A percentile compares a stretch with the other conserved stretches of the same genome.
Conservation (phyloP, 352 stramenopile species). For the Phytophthora hybrid region DNA sequence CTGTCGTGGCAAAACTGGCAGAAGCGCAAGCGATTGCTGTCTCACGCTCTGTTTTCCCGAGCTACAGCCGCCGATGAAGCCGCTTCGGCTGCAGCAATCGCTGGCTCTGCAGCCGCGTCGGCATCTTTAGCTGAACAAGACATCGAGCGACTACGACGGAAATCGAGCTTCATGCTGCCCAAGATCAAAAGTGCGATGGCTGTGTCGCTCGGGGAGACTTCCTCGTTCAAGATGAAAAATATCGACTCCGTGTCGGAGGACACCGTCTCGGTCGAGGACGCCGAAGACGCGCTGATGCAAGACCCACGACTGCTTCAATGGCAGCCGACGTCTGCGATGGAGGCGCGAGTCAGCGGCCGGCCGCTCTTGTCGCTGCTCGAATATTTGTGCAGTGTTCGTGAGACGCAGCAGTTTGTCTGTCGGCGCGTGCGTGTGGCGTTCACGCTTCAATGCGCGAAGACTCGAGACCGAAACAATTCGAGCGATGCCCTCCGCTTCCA, state of each 20-base stretch:
- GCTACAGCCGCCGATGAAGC: constrained; percentile 19
- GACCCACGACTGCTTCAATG: constrained; percentile 61
- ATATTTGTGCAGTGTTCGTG: constrained; percentile 54
- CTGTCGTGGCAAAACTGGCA: constrained; percentile 89
- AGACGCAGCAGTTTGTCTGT: constrained; percentile 66
- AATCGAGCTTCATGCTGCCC: constrained; percentile 59
- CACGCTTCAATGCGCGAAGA: constrained; percentile 35
- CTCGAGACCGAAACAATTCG: not conserved
- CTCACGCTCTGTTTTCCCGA: constrained; percentile 47
- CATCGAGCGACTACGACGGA: constrained; percentile 39
- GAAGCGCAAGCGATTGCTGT: constrained; percentile 62
- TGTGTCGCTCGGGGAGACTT: constrained; percentile 7
- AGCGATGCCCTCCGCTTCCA: constrained; percentile 34
- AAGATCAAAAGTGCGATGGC: constrained; percentile 41
- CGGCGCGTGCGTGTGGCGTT: constrained; percentile 66
- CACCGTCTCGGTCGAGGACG: constrained; percentile 28
- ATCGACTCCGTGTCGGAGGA: constrained; percentile 28
- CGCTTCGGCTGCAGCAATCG: constrained; percentile 27
- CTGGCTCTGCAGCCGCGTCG: constrained; percentile 29
- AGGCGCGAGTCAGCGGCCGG: constrained; percentile 43
- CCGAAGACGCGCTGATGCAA: constrained; percentile 36
- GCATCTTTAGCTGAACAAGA: constrained; percentile 35
- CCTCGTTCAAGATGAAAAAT: constrained; percentile 1
- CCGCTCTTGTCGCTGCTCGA: constrained; percentile 59
- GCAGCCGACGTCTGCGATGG: constrained; percentile 53